Conservation (phyloP, 768 basidiomycete genomes). For the Auriculariales sp. region DNA sequence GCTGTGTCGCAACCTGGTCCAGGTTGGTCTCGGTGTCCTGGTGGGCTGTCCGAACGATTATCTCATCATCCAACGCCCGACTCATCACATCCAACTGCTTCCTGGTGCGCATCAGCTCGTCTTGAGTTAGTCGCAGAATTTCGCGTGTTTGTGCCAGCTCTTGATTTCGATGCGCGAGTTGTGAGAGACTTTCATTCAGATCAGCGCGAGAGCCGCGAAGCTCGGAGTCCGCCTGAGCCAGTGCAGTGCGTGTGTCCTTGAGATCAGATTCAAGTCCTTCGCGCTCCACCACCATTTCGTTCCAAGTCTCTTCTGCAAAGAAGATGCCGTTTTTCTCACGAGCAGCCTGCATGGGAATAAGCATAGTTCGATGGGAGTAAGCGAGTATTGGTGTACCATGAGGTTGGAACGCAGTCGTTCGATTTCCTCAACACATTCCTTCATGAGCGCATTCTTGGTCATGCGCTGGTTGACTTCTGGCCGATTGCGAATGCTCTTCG, state of each 20-base stretch:
- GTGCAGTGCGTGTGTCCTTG: constrained; percentile 70
- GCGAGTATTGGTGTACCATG: constrained; percentile 24
- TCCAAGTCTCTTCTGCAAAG: constrained; percentile 85
- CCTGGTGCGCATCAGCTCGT: constrained; percentile 36
- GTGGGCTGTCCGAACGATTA: constrained; percentile 61
- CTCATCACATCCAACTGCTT: constrained; percentile 44
- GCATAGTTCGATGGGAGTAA: background rate
- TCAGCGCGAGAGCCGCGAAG: constrained; percentile 71
- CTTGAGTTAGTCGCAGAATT: constrained; percentile 36
- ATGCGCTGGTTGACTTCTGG: constrained; percentile 93
- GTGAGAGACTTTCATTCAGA: constrained; percentile 76
- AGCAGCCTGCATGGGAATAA: constrained; percentile 35
- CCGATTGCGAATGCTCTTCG: constrained; percentile 89
- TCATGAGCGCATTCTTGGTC: constrained; percentile 80
- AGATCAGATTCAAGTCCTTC: constrained; percentile 64
- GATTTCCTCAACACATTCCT: constrained; percentile 89
- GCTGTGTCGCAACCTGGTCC: constrained; percentile 53
- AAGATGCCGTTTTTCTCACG: constrained; percentile 95
- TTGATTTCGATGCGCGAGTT: constrained; percentile 59
- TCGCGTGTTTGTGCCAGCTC: constrained; percentile 55
- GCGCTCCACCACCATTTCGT: constrained; percentile 62
- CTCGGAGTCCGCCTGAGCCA: constrained; percentile 72
- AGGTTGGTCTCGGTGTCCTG: constrained; percentile 57
- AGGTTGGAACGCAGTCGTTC: constrained; percentile 85
- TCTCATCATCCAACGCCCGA: constrained; percentile 61